Conservation (phyloP, 345 rosid genomes). For the Populus davidiana region DNA sequence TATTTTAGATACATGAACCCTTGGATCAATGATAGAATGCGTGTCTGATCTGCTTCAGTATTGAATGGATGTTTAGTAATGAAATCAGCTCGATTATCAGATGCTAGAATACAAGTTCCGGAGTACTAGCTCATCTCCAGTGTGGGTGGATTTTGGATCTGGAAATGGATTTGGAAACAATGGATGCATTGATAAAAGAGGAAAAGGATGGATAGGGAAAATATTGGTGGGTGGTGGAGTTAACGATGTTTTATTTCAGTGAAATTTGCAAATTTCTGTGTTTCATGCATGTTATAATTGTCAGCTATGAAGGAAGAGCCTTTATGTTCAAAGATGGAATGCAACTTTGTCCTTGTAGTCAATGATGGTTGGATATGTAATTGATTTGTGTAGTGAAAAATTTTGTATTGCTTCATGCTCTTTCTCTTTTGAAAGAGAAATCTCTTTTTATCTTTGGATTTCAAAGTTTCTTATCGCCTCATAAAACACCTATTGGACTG, state of each 20-base stretch:
- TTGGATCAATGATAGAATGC: not conserved
- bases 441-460: not conserved
- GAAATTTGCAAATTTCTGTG: not conserved
- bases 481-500: not conserved
- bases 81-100: not conserved
- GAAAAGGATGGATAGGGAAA: not conserved
- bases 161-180: not conserved
- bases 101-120: not conserved
- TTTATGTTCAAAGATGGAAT: not conserved
- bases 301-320: not conserved
- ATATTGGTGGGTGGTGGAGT: not conserved
- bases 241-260: not conserved
- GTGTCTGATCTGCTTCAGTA: not conserved
- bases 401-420: not conserved
- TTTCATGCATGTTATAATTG: not conserved
- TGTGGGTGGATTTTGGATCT: not conserved
- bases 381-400: not conserved
- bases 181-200: not conserved
- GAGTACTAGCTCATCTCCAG: not conserved
- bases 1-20: not conserved
- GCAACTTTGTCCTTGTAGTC: not conserved
- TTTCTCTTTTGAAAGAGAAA: not conserved
- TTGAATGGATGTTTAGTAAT: not conserved
- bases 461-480: not conserved
- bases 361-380: not conserved